Base-by-base conservation (phyloP, 2,329 filamentous ascomycete genomes). In the Fusarium vanettenii region DNA sequence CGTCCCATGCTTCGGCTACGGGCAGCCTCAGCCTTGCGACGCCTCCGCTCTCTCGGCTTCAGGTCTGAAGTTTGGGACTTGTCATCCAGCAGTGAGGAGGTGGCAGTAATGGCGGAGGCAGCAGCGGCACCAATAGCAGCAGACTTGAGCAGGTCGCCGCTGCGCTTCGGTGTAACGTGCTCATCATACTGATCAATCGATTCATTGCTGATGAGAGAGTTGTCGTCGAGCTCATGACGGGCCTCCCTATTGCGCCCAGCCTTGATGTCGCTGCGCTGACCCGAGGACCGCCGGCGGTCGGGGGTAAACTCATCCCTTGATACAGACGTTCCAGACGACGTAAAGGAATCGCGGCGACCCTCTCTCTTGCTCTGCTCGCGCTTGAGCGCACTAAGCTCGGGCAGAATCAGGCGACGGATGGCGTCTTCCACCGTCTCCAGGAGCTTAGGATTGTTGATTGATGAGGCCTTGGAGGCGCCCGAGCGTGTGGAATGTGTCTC, bases 341-440 rank as follows among this genome's bases (percentile, higher is more conserved):
- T 88, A 55, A 88, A 80, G 35, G 94, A 95, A 67, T 92, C 92
- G 65, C 90, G 90, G 13, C 90, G 90, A 77, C 91, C 92, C 74
- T 93, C 89, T 72, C 92, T 91, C 74, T 93, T 92, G 82, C 94
- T 95, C 81, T 96, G 94, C 80, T 98, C 95, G 78, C 95, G 92
- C 82, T 98, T 98, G 64, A 99, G 87, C 11, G 95, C 94, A 77
- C 95, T 96, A 52, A 99, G 87, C 82, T 99, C 96, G 0, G 97
- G 97, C 4, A 99, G 85, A 63, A 98, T 97, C 60, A 98, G 88
- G 59, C 95, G 90, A 72, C 95, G 92, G 79, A 98, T 97, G 16
- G 95, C 95, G 84, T 98, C 95, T 84, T 98, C 95, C 4, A 98
- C 95, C 0, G 95, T 97, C 79, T 97, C 94, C 3, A 98, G 88